phyloP scores from a whole-genome alignment of 2,329 filamentous ascomycete species.

The Beauveria australis region DNA sequence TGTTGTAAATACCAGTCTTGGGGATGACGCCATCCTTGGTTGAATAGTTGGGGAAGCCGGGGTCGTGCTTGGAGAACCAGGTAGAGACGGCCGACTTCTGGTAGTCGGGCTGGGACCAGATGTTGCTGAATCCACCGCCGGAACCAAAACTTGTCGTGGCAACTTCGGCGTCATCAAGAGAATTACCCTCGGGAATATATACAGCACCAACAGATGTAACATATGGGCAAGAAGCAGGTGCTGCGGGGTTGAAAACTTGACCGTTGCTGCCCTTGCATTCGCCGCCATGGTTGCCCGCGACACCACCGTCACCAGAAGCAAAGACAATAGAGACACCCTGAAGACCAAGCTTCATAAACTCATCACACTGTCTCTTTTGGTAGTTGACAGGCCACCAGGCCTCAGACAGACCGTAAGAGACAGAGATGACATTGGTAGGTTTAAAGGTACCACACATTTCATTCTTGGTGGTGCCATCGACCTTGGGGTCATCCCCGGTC shows the following conservation, averaged over 20 bases:
- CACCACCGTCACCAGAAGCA: constrained; percentile 32
- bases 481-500: not conserved
- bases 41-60: constrained; percentile 23
- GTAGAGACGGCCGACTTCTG: constrained; percentile 30
- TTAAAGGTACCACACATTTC: constrained; percentile 17
- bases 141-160: constrained; percentile 33
- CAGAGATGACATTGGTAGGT: constrained; percentile 25
- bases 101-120: constrained; percentile 38
- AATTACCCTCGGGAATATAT: constrained; percentile 31
- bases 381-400: constrained; percentile 37
- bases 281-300: constrained; percentile 19
- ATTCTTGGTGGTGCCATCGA: not conserved
- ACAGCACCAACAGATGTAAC: constrained; percentile 45
- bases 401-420: constrained; percentile 41
- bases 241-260: constrained; percentile 25
- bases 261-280: constrained; percentile 10
- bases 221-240: constrained; percentile 32
- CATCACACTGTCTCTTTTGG: constrained; percentile 33
- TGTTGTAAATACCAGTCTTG: constrained; percentile 27
- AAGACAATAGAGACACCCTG: constrained; percentile 33
- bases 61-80: constrained; percentile 29
- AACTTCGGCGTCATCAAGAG: constrained; percentile 35
- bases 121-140: constrained; percentile 26
- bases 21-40: constrained; percentile 28
- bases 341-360: constrained; percentile 39